These are phyloP conservation scores for Saccharomycopsis phalli DNA, from an alignment of 1,139 yeast genomes.

Conservation along the genomic window DNA sequence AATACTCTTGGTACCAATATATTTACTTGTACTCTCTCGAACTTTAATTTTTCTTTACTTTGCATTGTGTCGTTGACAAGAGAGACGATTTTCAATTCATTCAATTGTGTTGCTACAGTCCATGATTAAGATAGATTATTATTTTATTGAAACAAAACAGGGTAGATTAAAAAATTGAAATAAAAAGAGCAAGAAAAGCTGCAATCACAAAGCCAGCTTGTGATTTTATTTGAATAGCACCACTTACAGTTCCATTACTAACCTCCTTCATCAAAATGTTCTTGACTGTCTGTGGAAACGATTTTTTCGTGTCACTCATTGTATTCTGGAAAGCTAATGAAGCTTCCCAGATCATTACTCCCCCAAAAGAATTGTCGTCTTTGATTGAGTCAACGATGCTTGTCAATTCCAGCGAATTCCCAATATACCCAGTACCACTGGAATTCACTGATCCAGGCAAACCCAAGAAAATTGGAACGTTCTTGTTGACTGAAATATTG, in stretches of 20 bases:
- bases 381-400: slow-evolving; percentile 17
- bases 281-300: slow-evolving; percentile 15
- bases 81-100: too few relatives aligned
- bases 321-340: slow-evolving; percentile 12
- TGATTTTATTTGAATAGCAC: background rate
- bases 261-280: slow-evolving; percentile 11
- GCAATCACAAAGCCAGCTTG: background rate
- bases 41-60: too few relatives aligned
- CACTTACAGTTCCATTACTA: slow-evolving; percentile 1
- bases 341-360: slow-evolving; percentile 80
- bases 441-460: slow-evolving; percentile 52
- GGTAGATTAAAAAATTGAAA: background rate
- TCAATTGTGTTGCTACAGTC: too few relatives aligned
- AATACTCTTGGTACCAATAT: too few relatives aligned
- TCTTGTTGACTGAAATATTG: slow-evolving; percentile 23
- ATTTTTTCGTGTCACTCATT: slow-evolving; percentile 11
- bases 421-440: slow-evolving; percentile 50
- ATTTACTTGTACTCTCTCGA: too few relatives aligned
- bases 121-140: too few relatives aligned
- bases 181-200: background rate
- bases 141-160: background rate
- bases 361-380: slow-evolving; percentile 42
- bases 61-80: too few relatives aligned
- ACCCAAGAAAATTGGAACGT: slow-evolving; percentile 52
- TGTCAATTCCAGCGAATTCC: slow-evolving; percentile 30